These are phyloP conservation scores for Kwoniella shivajii DNA, from an alignment of 1,284 basidiomycete genomes.

Conservation along the genomic window DNA sequence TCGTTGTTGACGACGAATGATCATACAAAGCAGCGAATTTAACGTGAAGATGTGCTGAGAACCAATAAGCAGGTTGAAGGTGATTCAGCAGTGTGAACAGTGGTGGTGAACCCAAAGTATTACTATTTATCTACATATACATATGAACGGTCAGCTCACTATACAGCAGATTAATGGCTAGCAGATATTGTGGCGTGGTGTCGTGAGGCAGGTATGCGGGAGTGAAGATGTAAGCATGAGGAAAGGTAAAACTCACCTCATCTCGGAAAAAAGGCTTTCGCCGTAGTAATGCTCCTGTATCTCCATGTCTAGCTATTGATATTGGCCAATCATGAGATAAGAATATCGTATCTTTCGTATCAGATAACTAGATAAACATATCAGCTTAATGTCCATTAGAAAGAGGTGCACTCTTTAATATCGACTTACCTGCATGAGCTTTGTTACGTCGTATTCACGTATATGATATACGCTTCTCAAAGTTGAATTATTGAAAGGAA, in stretches of 20 bases:
- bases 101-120: slow-evolving; percentile 85
- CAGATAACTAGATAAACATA: slow-evolving; percentile 5
- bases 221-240: no score
- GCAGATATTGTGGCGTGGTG: no score
- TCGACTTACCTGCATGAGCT: slow-evolving; percentile 71
- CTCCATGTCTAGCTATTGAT: slow-evolving; percentile 78
- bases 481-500: slow-evolving; percentile 64
- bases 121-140: slow-evolving; percentile 58
- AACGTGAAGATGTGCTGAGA: slow-evolving; percentile 90
- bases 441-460: slow-evolving; percentile 78
- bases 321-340: slow-evolving; percentile 97
- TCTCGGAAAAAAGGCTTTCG: slow-evolving; percentile 79
- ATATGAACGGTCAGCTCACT: neutral
- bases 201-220: no score
- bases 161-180: neutral
- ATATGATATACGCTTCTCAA: slow-evolving; percentile 90
- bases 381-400: slow-evolving; percentile 2
- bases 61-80: slow-evolving; percentile 89
- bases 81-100: slow-evolving; percentile 73
- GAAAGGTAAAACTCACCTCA: slow-evolving; percentile 58
- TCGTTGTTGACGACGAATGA: slow-evolving; percentile 53
- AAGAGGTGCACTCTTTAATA: neutral
- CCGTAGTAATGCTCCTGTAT: slow-evolving; percentile 67
- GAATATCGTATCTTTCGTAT: slow-evolving; percentile 63
- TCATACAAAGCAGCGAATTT: slow-evolving; percentile 69